Percentiles rank a stretch among this genome's conserved stretches.
Conservation (phyloP, 1,284 basidiomycete species). For the Jaminaea rosea region DNA sequence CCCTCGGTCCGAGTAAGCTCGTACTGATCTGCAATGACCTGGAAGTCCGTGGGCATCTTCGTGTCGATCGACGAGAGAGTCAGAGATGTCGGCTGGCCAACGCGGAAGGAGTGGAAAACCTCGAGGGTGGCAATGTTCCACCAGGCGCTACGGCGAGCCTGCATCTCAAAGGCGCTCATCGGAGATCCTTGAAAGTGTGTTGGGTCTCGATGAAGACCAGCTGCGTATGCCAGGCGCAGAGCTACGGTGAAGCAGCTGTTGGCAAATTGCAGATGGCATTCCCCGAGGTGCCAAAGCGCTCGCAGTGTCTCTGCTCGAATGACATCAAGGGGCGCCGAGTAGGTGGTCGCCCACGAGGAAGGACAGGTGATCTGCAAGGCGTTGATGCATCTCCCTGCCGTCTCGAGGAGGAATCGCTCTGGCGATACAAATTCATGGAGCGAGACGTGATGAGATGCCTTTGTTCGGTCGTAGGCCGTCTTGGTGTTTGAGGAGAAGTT, state of each 20-base stretch:
- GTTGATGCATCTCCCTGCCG: conserved; percentile 30
- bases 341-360: conserved; percentile 28
- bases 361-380: conserved; percentile 34
- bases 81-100: conserved; percentile 26
- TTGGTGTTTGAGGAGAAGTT: too few species aligned
- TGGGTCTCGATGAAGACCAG: conserved; percentile 32
- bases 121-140: conserved; percentile 12
- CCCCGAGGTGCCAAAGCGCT: conserved; percentile 34
- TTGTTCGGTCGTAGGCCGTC: too few species aligned
- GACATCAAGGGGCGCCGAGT: conserved; percentile 36
- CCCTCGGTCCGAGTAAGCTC: conserved; percentile 20
- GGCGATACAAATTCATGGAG: conserved; percentile 16
- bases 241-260: conserved; percentile 29
- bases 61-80: conserved; percentile 29
- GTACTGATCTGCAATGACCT: conserved; percentile 19
- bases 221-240: conserved; percentile 29
- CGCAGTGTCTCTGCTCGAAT: conserved; percentile 29
- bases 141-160: conserved; percentile 29
- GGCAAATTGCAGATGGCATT: conserved; percentile 34
- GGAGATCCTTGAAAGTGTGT: conserved; percentile 20
- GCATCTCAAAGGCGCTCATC: conserved; percentile 32
- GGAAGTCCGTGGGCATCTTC: conserved; percentile 29
- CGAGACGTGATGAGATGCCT: conserved; percentile 10
- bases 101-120: conserved; percentile 17
- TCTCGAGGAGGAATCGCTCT: conserved; percentile 27